Base-by-base conservation (phyloP, 768 basidiomycete species). In the Pisolithus marmoratus region DNA sequence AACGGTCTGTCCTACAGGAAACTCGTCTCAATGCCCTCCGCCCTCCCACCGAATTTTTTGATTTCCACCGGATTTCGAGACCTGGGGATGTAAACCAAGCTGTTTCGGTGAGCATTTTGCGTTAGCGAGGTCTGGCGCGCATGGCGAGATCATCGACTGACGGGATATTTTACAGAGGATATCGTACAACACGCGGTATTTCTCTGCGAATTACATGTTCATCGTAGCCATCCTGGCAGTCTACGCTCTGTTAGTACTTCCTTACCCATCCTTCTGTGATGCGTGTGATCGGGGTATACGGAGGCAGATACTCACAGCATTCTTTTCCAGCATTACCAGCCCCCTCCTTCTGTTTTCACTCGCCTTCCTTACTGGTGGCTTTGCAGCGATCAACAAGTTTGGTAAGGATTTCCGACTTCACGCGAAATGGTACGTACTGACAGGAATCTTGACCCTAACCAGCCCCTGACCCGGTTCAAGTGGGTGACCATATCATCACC, bases 161-260 rank as follows among this genome's bases (percentile, higher is more conserved):
- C 22, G 48, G 22, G 48, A 41, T 22, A 49, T 5, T 17, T 23
- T 31, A 27, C 63, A 93, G 91, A 83, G 92, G 53, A 90, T 94
- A 79, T 90, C 90, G 22, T 93, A 95, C 75, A 95, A 95, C 73
- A 93, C 92, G 38, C 84, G 88, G 46, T 90, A 90, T 65, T 90
- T 90, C 70, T 90, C 88, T 52, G 85, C 91, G 49, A 98, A 98
- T 71, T 98, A 98, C 71, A 78, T 85, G 43, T 68, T 92, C 63
- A 80, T 94, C 60, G 73, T 93, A 17, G 80, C 80, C 53, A 66
- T 81, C 44, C 78, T 95, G 53, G 89, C 82, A n/a, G 80, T 94
- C 49, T 95, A 94, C 67, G 88, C 91, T 3, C 58, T 93, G 90
- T 94, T 68, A 66, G 82, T 73, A 38, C 1, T 4, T 8, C 46